These are phyloP conservation scores for Pseudozyma pruni DNA, from an alignment of 1,284 basidiomycete species.

Conservation along the genomic window DNA sequence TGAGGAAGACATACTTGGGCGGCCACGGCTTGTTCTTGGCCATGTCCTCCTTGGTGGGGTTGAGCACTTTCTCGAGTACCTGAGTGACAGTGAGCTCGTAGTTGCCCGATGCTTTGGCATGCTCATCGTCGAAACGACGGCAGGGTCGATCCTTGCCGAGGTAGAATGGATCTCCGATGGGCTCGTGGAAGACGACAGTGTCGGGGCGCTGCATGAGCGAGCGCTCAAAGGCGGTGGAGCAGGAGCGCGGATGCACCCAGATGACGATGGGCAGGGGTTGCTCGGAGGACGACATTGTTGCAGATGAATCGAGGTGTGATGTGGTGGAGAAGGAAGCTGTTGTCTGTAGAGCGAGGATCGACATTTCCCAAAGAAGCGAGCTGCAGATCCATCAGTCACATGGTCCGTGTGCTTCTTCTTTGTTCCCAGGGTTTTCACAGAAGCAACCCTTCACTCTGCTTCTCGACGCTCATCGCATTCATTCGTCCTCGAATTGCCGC, in stretches of 20 bases:
- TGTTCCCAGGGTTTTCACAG: no score
- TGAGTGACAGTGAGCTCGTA: constrained; percentile 50
- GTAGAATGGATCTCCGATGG: constrained; percentile 62
- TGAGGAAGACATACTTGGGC: constrained; percentile 60
- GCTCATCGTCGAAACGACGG: constrained; percentile 53
- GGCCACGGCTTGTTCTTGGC: constrained; percentile 35
- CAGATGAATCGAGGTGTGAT: no score
- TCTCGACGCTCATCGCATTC: no score
- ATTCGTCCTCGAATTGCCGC: no score
- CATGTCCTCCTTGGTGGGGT: constrained; percentile 35
- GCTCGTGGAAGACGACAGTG: constrained; percentile 61
- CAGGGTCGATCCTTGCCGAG: constrained; percentile 49
- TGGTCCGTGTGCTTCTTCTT: constrained; percentile 18
- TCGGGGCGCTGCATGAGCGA: constrained; percentile 60
- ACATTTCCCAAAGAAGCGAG: constrained; percentile 11
- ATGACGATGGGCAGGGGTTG: constrained; percentile 53
- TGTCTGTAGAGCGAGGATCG: neutral
- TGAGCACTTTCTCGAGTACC: constrained; percentile 45
- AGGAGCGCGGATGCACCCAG: constrained; percentile 59
- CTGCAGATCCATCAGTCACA: constrained; percentile 15
- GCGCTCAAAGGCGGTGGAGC: constrained; percentile 63
- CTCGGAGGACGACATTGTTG: constrained; percentile 20
- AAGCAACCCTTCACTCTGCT: no score
- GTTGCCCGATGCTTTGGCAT: constrained; percentile 40
- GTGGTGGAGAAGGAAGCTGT: neutral